Base-by-base conservation (phyloP, 495 filamentous ascomycete species). In the Amniculicola lignicola region DNA sequence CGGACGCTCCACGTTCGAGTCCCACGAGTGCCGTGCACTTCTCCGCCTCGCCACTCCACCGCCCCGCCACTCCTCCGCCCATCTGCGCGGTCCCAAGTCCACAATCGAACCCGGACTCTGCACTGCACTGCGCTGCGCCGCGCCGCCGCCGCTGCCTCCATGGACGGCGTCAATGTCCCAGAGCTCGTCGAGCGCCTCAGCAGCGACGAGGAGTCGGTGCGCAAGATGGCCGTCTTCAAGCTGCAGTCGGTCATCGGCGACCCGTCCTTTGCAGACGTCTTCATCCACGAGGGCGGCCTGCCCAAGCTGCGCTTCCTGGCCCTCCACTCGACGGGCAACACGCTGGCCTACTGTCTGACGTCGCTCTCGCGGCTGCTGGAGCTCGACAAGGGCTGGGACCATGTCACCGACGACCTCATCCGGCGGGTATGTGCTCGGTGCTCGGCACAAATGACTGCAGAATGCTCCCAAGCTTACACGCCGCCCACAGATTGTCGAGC, bases 221-320 rank as follows among this genome's bases (percentile, higher is more conserved):
- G 93, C 62, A 99, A 99, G 76, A 96, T 96, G 89, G 93, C 93
- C 11, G 94, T 90, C 54, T 99, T 99, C 80, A 95, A 95, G 72
- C 82, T 99, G 33, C 93, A 99, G 71, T 79, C 82, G 35, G 88
- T 84, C 55, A 95, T 99, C 66, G 89, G 89, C 64, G 94, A 99
- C 69, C 93, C 93, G 3, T 89, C 90, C 42, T 97, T 99, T 68
- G 94, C 93, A 37, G 94, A 97, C 69, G 79, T 92, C 51, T 99
- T 97, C 74, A 95, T 97, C 19, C 79, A 83, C 12, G 87, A 89
- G 54, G 94, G 90, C 38, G 93, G 93, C 6, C 73, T 96, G 40
- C 77, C 80, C 54, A 84, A 89, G 56, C 74, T 99, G 55, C 82
- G 89, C 24, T 83, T 88, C 51, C 75, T 97, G 38, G 86, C 87